Base-by-base conservation (phyloP, 2,329 filamentous ascomycete species). In the Aschersonia sp. region DNA sequence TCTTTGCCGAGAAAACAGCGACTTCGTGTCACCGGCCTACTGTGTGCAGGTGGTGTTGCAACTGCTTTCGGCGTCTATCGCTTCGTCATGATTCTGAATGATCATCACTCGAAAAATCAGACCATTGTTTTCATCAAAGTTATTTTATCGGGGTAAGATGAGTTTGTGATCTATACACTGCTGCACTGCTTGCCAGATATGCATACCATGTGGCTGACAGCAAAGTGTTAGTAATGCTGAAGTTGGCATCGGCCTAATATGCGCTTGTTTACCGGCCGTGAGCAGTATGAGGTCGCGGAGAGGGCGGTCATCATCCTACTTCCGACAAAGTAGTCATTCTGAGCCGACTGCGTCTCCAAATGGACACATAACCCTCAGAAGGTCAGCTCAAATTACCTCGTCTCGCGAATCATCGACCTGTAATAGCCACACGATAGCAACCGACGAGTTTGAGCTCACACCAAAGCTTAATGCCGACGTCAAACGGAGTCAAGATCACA, bases 11-110 rank as follows among this genome's bases (percentile, higher is more conserved):
- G 46, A 31, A 56, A 51, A 44, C 60, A 58, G 53, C 56, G 60
- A 45, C 46, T 66, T 4, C 58, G 56, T 1, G 57, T 63, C 5
- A 52, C 53, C 10, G 58, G 51, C 12, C 55, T 63, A 40, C 53
- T 63, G 5, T 55, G 58, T 45, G 60, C 60, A 0, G 59, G 61
- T 6, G 61, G 61, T 6, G 40, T 62, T 29, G 61, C 61, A 9
- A 63, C 60, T 1, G 60, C 50, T 0, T 61, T 61, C 9, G 61
- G 58, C 38, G 48, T 63, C 29, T 60, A 59, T 32, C 57, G 60
- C 7, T 47, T 61, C 2, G 51, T 51, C 7, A 48, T 62, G 49
- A 55, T 62, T 42, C 31, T 61, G 2, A 29, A 44, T 0, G 50
- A 60, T 5, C 54, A 54, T 9, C 51, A 53, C 5, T 58, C 58